A percentile compares a stretch with the other conserved stretches of the same genome.
Conservation (phyloP, 202 grass and related monocot species). For the Brachypodium distachyon region DNA sequence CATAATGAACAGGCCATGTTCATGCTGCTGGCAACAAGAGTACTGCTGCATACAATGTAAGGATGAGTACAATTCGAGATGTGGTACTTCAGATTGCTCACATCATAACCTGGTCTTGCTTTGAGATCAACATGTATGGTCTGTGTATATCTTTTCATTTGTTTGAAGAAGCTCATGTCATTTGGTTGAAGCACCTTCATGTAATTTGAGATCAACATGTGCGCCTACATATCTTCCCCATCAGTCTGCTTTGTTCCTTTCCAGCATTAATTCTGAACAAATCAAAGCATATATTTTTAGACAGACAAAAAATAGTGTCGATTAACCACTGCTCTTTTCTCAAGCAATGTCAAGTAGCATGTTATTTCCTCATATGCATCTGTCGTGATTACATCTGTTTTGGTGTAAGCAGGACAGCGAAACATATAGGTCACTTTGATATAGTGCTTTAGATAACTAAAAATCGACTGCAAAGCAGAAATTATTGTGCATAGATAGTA, state of each 20-base stretch:
- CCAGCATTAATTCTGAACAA: too few species aligned
- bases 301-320: too few species aligned
- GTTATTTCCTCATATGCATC: neutral
- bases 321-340: neutral
- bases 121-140: neutral
- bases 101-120: too few species aligned
- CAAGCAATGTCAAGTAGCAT: too few species aligned
- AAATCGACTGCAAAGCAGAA: neutral
- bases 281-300: neutral
- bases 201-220: neutral
- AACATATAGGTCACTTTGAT: neutral
- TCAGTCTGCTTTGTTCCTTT: neutral
- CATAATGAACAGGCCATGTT: slow-evolving; percentile 6
- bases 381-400: neutral
- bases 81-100: neutral
- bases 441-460: neutral
- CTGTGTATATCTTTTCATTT: neutral
- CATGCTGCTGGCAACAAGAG: slow-evolving; percentile 14
- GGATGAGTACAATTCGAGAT: neutral
- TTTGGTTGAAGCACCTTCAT: neutral
- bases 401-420: neutral
- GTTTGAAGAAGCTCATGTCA: too few species aligned
- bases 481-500: neutral
- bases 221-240: neutral
- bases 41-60: slow-evolving; percentile 40